Conservation (phyloP, 129 eudicot genomes). For the Escallonia herrerae region DNA sequence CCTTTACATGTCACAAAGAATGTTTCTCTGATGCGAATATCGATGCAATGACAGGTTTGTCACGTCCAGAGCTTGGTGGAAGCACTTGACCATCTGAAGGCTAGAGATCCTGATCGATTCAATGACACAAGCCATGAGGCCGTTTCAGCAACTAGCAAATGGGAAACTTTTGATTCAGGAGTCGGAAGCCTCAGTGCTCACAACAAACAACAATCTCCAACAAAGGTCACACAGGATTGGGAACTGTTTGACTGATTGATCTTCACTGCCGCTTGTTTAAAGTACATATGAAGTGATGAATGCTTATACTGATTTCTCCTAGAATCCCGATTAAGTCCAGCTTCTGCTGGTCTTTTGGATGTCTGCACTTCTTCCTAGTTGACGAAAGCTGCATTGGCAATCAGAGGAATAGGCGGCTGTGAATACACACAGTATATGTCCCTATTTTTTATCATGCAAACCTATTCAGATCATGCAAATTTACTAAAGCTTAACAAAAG, state of each 20-base stretch:
- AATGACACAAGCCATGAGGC: slow-evolving; percentile 7
- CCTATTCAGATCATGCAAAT: too few species aligned
- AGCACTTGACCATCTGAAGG: slow-evolving; percentile 43
- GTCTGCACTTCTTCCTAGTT: too few species aligned
- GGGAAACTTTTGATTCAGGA: slow-evolving; percentile 55
- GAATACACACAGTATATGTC: too few species aligned
- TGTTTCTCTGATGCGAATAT: not conserved
- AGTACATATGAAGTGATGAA: too few species aligned
- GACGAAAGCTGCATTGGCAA: too few species aligned
- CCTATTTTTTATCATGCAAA: too few species aligned
- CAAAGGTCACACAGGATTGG: slow-evolving; percentile 45
- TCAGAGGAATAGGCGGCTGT: too few species aligned
- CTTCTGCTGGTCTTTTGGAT: too few species aligned
- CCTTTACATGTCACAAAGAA: slow-evolving; percentile 4
- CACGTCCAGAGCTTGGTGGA: slow-evolving; percentile 55
- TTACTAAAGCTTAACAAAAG: too few species aligned
- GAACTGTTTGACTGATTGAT: slow-evolving; percentile 37
- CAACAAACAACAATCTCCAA: slow-evolving; percentile 14
- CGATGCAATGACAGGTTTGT: slow-evolving; percentile 29
- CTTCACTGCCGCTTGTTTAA: slow-evolving; percentile 9
- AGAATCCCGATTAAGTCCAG: too few species aligned
- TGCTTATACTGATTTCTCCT: too few species aligned
- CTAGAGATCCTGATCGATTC: slow-evolving; percentile 9
- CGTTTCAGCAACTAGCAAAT: slow-evolving; percentile 28
- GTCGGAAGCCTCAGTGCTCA: slow-evolving; percentile 38